Base-by-base conservation (phyloP, 106 monocot species). In the Vanilla planifolia region DNA sequence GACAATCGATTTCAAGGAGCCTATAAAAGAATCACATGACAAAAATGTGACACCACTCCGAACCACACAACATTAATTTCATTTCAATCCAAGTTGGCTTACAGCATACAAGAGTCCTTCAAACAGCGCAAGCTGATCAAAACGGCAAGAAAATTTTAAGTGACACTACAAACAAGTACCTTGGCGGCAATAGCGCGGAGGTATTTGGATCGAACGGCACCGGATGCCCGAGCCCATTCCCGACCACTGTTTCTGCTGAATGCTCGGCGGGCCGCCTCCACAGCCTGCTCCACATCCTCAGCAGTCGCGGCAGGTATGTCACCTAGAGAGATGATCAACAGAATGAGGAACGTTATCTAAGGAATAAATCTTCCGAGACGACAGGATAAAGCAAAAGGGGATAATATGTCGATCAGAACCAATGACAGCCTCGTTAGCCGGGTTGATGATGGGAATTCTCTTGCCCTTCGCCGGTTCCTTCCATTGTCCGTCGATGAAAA, bases 221-320 rank as follows among this genome's bases (percentile, higher is more conserved):
- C 92, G 1, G 98, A 57, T 22, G 92, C 82, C 7, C 98, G 92
- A 6, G 98, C 61, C 98, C 98, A 98, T n/a, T 92, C 91, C 55
- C 40, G 75, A n/a, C 98, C 98, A 23, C 68, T 62, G 59, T 98
- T 85, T 72, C 88, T 81, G 21, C 30, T 39, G 50, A 98, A 70
- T 21, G 98, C 98, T 51, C 50, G 74, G 50, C 92, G 67, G 20
- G 98, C 98, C 6, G 98, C 98, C 21, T 56, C 77, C 61, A 98
- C 92, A n/a, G 98, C 98, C 22, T 82, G 43, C 6, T 92, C 87
- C 25, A 98, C 86, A 53, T 98, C 98, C 84, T 98, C 98, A 41
- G 68, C 70, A 5, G 98, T 98, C 37, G 66, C 98, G 28, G 98
- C 84, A 20, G 98, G 92, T 43, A 98, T 73, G 26, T 92, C 98